These are phyloP conservation scores for Dysphania ambrosioides DNA, from an alignment of 148 eudicot species.

Conservation along the genomic window DNA sequence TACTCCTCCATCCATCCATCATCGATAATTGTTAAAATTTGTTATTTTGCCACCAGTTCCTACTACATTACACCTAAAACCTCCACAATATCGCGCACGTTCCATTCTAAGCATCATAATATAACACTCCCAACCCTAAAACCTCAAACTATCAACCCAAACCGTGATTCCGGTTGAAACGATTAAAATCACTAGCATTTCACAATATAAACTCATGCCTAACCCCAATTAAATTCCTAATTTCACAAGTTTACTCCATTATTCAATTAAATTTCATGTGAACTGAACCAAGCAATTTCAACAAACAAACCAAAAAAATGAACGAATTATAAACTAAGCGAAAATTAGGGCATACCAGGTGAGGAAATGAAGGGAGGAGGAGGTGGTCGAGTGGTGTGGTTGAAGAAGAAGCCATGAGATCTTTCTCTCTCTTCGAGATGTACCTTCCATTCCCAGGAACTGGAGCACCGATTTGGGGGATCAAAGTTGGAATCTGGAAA, in stretches of 20 bases:
- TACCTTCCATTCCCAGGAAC: constrained; percentile 22
- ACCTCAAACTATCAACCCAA: neutral
- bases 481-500: constrained; percentile 5
- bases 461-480: constrained; percentile 20
- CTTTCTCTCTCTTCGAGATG: constrained; percentile 40
- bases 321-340: neutral
- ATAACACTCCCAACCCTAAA: neutral
- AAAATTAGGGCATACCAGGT: constrained; percentile 20
- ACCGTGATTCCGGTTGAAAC: too few species aligned
- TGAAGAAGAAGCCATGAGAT: constrained; percentile 31
- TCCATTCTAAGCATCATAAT: neutral
- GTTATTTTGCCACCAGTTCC: neutral
- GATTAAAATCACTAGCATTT: too few species aligned
- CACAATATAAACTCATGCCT: neutral
- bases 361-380: constrained; percentile 5
- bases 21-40: too few species aligned
- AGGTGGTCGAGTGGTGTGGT: neutral
- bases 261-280: neutral
- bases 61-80: neutral
- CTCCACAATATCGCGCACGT: neutral
- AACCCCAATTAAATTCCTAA: neutral
- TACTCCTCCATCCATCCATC: too few species aligned
- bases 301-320: neutral
- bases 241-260: neutral
- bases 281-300: too few species aligned